These are phyloP conservation scores for Termitomyces sp. DNA, from an alignment of 768 basidiomycete genomes.

Conservation along the genomic window DNA sequence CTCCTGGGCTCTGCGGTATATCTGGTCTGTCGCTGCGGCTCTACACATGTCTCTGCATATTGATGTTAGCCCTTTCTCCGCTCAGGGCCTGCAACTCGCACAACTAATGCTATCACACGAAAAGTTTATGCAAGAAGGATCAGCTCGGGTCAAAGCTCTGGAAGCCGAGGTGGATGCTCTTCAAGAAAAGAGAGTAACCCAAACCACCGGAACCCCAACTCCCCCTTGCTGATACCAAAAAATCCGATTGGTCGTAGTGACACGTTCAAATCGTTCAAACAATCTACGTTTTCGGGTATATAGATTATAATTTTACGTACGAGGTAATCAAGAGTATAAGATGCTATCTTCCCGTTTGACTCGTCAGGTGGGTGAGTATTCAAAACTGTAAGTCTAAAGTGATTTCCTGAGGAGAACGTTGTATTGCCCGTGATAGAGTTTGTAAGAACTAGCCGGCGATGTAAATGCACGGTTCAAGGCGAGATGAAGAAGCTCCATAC, in stretches of 20 bases:
- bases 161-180: slow-evolving; percentile 54
- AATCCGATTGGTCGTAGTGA: slow-evolving; percentile 15
- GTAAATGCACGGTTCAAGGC: slow-evolving; percentile 7
- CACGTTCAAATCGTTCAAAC: neutral
- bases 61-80: neutral
- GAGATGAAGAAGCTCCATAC: slow-evolving; percentile 30
- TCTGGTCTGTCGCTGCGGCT: slow-evolving; percentile 38
- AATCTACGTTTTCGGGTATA: neutral
- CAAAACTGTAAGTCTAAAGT: slow-evolving; percentile 10
- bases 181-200: slow-evolving; percentile 23
- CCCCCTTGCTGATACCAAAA: slow-evolving; percentile 7
- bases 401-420: slow-evolving; percentile 52
- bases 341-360: neutral
- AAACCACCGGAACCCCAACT: neutral
- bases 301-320: slow-evolving; percentile 2
- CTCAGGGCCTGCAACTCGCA: slow-evolving; percentile 60
- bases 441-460: slow-evolving; percentile 48
- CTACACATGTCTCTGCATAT: neutral
- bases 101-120: slow-evolving; percentile 66
- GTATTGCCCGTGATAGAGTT: slow-evolving; percentile 72
- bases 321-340: slow-evolving; percentile 2
- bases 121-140: slow-evolving; percentile 63
- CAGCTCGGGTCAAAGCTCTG: slow-evolving; percentile 42
- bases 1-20: slow-evolving; percentile 78
- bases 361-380: neutral